Percentiles rank a stretch among this genome's conserved stretches.
phyloP scores from a whole-genome alignment of 345 rosid species.

The Eucalyptus urophylla region DNA sequence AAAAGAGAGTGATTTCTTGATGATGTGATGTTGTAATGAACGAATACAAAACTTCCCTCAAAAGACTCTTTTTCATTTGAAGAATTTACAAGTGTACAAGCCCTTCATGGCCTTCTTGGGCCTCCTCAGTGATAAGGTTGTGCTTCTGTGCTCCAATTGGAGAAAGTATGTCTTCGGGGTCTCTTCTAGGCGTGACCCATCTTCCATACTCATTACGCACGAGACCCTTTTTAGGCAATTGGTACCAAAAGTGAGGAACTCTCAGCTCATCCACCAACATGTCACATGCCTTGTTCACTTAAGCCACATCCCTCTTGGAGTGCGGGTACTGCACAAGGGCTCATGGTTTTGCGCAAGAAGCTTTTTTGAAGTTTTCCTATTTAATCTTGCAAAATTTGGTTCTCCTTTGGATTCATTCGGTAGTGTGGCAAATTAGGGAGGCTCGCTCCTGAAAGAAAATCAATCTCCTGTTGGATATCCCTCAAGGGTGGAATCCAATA shows the following conservation, averaged over 20 bases:
- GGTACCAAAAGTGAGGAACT: conserved; percentile 16
- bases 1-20: neutral
- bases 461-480: no score
- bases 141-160: conserved; percentile 1
- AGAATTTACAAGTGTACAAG: neutral
- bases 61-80: neutral
- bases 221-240: conserved; percentile 38
- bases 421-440: no score
- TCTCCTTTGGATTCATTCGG: no score
- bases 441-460: no score
- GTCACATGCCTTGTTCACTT: conserved; percentile 24
- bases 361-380: no score
- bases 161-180: conserved; percentile 58
- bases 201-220: conserved; percentile 46
- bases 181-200: conserved; percentile 64
- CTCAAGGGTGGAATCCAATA: no score
- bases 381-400: no score
- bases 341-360: no score
- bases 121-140: neutral
- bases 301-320: conserved; percentile 16
- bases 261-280: conserved; percentile 23
- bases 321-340: no score
- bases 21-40: neutral
- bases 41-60: neutral
- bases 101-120: neutral